Evolutionary conservation across 306 rosid species (phyloP).

Genomic region (Trifolium pratense): DNA sequence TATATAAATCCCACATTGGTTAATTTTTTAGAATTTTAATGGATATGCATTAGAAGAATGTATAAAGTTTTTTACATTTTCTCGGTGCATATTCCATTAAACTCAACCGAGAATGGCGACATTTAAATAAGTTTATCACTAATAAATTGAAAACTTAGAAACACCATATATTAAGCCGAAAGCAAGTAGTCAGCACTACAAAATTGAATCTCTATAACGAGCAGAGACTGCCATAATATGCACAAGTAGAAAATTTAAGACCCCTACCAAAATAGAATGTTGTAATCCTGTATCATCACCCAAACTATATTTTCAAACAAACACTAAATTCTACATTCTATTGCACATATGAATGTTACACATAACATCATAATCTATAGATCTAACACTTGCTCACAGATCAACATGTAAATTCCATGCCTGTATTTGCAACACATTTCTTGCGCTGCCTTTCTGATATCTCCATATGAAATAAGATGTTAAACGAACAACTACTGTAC

Average conservation of each 20-base stretch:
- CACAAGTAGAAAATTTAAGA: slow-evolving; percentile 16
- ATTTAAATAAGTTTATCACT: neutral
- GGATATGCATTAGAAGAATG: neutral
- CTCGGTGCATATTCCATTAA: neutral
- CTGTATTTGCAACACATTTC: slow-evolving; percentile 28
- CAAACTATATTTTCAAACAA: slow-evolving; percentile 54
- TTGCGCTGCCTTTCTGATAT: slow-evolving; percentile 43
- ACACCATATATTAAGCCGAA: slow-evolving; percentile 10
- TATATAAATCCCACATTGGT: no score
- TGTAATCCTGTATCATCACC: slow-evolving; percentile 41
- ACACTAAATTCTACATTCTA: slow-evolving; percentile 56
- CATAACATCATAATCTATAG: slow-evolving; percentile 45
- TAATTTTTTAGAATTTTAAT: no score
- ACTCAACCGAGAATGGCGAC: neutral
- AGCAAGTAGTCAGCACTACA: slow-evolving; percentile 10
- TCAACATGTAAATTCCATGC: slow-evolving; percentile 42
- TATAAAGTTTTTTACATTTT: neutral
- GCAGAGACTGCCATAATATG: slow-evolving; percentile 20
- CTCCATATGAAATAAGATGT: slow-evolving; percentile 39
- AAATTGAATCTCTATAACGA: slow-evolving; percentile 29
- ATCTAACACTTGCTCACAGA: slow-evolving; percentile 36
- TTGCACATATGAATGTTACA: slow-evolving; percentile 54
- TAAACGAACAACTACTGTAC: slow-evolving; percentile 38
- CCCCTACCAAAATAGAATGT: slow-evolving; percentile 3
- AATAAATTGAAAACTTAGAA: slow-evolving; percentile 24